phyloP scores from a whole-genome alignment of 176 grass and related monocot species.

The Oryza officinalis region DNA sequence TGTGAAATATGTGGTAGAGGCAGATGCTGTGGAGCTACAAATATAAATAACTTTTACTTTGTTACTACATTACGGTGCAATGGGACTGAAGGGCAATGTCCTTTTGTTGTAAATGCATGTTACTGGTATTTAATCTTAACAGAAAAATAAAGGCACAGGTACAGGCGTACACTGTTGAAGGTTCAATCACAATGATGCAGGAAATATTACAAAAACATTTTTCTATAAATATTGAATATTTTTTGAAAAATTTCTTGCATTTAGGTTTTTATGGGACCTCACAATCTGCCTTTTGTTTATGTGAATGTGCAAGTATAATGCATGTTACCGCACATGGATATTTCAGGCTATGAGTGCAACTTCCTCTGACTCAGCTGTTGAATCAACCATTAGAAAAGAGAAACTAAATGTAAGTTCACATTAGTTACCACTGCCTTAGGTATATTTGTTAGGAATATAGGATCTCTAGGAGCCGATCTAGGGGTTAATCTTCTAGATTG shows the following conservation, averaged over 20 bases:
- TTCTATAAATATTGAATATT: constrained; percentile 12
- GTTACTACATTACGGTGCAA: not conserved
- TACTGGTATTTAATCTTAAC: constrained; percentile 10
- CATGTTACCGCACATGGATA: constrained; percentile 5
- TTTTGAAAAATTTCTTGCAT: constrained; percentile 14
- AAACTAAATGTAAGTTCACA: constrained; percentile 35
- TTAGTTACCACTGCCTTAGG: not conserved
- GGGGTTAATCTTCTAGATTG: no score
- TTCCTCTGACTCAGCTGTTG: not conserved
- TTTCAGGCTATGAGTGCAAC: constrained; percentile 35
- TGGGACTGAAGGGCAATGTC: not conserved
- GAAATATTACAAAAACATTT: not conserved
- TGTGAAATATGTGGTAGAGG: not conserved
- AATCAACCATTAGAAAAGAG: not conserved
- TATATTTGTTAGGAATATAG: no score
- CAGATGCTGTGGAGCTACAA: constrained; percentile 7
- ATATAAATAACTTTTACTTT: not conserved
- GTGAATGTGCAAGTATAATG: not conserved
- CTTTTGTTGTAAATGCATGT: not conserved
- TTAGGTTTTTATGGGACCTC: not conserved
- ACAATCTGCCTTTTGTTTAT: not conserved
- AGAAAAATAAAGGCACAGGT: not conserved
- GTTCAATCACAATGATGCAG: not conserved
- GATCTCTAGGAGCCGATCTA: no score
- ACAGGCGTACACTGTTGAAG: not conserved